Percentiles rank a stretch among this genome's conserved stretches.
Evolutionary conservation across 441 rosid genomes (phyloP).

Genomic region (Gossypium trilobum): DNA sequence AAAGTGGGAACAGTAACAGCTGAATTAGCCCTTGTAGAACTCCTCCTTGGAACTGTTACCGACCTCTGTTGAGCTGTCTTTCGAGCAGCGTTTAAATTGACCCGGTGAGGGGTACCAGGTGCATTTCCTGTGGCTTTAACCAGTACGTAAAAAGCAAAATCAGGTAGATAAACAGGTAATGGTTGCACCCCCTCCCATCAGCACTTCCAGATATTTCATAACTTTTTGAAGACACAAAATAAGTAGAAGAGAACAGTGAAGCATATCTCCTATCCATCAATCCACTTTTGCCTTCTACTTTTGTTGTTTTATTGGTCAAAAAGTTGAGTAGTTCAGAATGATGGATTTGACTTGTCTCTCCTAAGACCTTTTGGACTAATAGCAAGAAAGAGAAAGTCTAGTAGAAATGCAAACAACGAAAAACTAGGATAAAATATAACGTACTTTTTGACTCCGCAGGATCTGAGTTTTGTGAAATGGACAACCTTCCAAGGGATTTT

Average conservation of each 20-base stretch:
- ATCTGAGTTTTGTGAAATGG: slow-evolving; percentile 65
- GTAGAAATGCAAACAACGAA: neutral
- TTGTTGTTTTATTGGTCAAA: neutral
- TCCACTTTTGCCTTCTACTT: neutral
- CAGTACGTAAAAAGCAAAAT: slow-evolving; percentile 28
- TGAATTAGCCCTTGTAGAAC: slow-evolving; percentile 35
- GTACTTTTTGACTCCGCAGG: slow-evolving; percentile 56
- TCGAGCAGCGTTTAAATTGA: slow-evolving; percentile 35
- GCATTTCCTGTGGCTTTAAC: slow-evolving; percentile 70
- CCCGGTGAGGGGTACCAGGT: slow-evolving; percentile 67
- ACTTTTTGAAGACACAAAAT: neutral
- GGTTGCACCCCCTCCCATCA: neutral
- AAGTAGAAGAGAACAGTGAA: neutral
- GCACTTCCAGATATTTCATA: neutral
- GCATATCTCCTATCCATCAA: neutral
- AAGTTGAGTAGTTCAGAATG: neutral
- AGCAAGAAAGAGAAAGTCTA: neutral
- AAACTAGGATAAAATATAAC: slow-evolving; percentile 18
- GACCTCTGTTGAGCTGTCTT: slow-evolving; percentile 37
- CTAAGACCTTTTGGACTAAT: neutral
- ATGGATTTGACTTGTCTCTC: neutral
- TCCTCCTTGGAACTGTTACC: slow-evolving; percentile 45
- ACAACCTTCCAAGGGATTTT: slow-evolving; percentile 65
- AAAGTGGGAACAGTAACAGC: slow-evolving; percentile 39
- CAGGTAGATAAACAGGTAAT: slow-evolving; percentile 4